Conservation (phyloP, 2,329 filamentous ascomycete genomes). For the Alternaria infectoria region DNA sequence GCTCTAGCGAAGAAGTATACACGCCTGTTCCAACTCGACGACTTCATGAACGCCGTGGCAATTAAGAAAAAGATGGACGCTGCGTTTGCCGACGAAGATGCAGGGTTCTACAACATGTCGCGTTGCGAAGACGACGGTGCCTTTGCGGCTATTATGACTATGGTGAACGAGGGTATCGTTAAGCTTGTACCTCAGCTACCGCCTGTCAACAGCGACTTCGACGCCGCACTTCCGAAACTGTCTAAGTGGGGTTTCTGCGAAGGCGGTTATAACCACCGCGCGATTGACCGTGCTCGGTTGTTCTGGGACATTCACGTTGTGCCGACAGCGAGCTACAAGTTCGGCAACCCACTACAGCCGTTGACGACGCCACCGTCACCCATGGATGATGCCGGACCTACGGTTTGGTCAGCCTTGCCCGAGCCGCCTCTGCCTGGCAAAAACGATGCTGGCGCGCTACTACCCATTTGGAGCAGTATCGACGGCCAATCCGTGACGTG, state of each 20-base stretch:
- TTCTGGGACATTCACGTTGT: slow-evolving; percentile 67
- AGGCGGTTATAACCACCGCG: slow-evolving; percentile 73
- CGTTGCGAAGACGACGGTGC: slow-evolving; percentile 68
- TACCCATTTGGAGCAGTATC: slow-evolving; percentile 77
- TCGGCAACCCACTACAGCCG: slow-evolving; percentile 60
- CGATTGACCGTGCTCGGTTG: slow-evolving; percentile 69
- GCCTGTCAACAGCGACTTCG: slow-evolving; percentile 58
- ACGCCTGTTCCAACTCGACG: slow-evolving; percentile 55
- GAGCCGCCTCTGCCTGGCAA: slow-evolving; percentile 38
- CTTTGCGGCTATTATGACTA: slow-evolving; percentile 70
- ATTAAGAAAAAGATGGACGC: slow-evolving; percentile 68
- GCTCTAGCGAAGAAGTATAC: slow-evolving; percentile 63
- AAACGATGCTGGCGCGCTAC: slow-evolving; percentile 50
- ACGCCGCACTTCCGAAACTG: slow-evolving; percentile 49
- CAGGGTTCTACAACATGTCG: slow-evolving; percentile 54
- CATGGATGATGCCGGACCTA: slow-evolving; percentile 6
- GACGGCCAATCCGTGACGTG: slow-evolving; percentile 63
- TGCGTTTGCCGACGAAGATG: slow-evolving; percentile 51
- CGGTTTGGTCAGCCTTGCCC: slow-evolving; percentile 28
- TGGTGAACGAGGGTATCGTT: slow-evolving; percentile 67
- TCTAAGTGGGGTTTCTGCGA: slow-evolving; percentile 73
- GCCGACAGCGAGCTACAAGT: slow-evolving; percentile 65
- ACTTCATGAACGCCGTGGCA: slow-evolving; percentile 59
- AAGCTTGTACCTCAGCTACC: slow-evolving; percentile 61
- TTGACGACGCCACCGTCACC: slow-evolving; percentile 41